These are phyloP conservation scores for Dothidotthia symphoricarpi DNA, from an alignment of 2,329 filamentous ascomycete genomes.

Conservation along the genomic window DNA sequence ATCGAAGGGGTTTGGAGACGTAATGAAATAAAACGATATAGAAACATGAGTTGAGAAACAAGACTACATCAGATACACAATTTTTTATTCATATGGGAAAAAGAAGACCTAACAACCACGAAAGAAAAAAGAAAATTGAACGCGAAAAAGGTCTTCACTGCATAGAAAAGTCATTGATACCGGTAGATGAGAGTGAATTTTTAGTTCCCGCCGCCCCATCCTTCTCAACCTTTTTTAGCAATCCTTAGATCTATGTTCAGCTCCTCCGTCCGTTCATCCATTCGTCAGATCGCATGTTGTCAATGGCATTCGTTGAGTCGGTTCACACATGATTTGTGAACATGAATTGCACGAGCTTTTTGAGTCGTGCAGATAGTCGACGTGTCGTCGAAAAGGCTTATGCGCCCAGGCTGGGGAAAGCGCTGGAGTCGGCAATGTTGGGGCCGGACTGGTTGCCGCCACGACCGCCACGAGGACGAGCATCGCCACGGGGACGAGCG, in stretches of 20 bases:
- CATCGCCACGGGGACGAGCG: constrained; percentile 45
- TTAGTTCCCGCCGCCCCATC: constrained; percentile 35
- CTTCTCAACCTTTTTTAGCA: constrained; percentile 15
- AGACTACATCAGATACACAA: no score
- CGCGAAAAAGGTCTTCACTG: no score
- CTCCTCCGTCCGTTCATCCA: constrained; percentile 14
- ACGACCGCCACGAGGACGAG: constrained; percentile 54
- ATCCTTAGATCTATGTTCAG: constrained; percentile 23
- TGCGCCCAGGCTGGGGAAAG: constrained; percentile 55
- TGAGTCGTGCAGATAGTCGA: constrained; percentile 21
- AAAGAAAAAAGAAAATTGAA: no score
- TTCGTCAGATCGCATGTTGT: constrained; percentile 20
- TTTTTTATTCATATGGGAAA: no score
- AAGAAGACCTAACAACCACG: no score
- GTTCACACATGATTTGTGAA: constrained; percentile 6
- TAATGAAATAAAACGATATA: no score
- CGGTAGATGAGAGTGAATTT: constrained; percentile 16
- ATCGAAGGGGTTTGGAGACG: no score
- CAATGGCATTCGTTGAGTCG: constrained; percentile 12
- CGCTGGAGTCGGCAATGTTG: constrained; percentile 52
- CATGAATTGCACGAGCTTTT: constrained; percentile 13
- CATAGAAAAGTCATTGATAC: no score
- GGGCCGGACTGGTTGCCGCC: constrained; percentile 41
- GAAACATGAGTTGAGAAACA: no score
- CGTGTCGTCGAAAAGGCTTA: constrained; percentile 31